These are phyloP conservation scores for Castanea crenata DNA, from an alignment of 306 rosid species.

Conservation along the genomic window DNA sequence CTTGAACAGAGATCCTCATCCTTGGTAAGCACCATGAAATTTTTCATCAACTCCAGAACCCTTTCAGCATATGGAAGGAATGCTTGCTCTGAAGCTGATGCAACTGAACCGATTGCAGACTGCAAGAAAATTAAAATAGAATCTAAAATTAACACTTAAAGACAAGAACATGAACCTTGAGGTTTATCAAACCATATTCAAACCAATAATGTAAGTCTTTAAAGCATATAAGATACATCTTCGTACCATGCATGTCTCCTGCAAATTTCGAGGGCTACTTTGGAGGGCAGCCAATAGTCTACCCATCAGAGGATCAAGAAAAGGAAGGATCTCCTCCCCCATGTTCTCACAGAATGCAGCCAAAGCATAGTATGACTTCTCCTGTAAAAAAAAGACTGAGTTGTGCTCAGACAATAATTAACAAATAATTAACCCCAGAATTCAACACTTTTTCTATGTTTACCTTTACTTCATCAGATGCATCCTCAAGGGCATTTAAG, in stretches of 20 bases:
- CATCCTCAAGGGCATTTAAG: constrained; percentile 86
- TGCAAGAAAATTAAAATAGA: constrained; percentile 36
- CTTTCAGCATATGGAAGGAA: constrained; percentile 93
- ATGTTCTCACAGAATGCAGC: constrained; percentile 98
- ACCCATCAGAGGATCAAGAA: constrained; percentile 91
- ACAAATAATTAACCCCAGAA: constrained; percentile 20
- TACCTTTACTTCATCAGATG: constrained; percentile 98
- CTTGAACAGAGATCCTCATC: constrained; percentile 95
- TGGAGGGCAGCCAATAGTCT: constrained; percentile 84
- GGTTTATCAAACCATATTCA: not conserved
- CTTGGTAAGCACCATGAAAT: constrained; percentile 82
- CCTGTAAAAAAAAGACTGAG: constrained; percentile 48
- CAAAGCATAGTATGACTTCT: constrained; percentile 95
- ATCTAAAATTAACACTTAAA: constrained; percentile 19
- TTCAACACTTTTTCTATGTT: constrained; percentile 19
- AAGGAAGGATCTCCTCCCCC: constrained; percentile 97
- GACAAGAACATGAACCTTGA: constrained; percentile 3
- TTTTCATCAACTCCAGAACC: constrained; percentile 93
- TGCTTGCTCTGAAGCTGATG: constrained; percentile 95
- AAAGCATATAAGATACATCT: constrained; percentile 17
- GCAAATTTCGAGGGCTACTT: constrained; percentile 74
- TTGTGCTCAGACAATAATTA: constrained; percentile 23
- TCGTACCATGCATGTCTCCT: constrained; percentile 98
- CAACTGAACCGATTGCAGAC: constrained; percentile 99
- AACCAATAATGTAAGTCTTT: constrained; percentile 13